phyloP scores from a whole-genome alignment of 345 rosid species.

The Abelmoschus esculentus region DNA sequence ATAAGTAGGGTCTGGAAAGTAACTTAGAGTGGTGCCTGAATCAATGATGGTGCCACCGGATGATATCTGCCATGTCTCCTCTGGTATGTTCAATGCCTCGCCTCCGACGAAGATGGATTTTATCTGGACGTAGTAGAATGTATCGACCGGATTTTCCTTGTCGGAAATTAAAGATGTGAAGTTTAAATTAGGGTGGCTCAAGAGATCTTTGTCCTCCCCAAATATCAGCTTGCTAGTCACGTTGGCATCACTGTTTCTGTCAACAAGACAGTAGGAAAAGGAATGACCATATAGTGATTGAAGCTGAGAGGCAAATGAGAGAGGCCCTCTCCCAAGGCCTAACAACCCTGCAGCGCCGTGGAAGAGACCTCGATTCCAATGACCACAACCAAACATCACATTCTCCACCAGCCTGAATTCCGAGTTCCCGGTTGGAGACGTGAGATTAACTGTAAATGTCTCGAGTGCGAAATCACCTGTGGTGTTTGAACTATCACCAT shows the following conservation, averaged over 20 bases:
- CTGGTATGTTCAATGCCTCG: constrained; percentile 49
- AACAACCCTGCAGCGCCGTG: constrained; percentile 75
- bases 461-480: constrained; percentile 84
- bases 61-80: constrained; percentile 58
- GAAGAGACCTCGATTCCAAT: constrained; percentile 79
- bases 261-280: constrained; percentile 79
- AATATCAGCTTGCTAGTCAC: constrained; percentile 78
- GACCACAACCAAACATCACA: constrained; percentile 85
- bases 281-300: constrained; percentile 75
- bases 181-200: constrained; percentile 50
- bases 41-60: constrained; percentile 81
- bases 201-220: constrained; percentile 59
- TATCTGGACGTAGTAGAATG: constrained; percentile 71
- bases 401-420: constrained; percentile 49
- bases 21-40: constrained; percentile 69
- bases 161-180: constrained; percentile 60
- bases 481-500: constrained; percentile 82
- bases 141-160: constrained; percentile 48
- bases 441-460: constrained; percentile 72
- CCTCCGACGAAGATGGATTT: constrained; percentile 63
- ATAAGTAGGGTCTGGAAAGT: constrained; percentile 63
- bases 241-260: constrained; percentile 48
- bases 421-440: constrained; percentile 50
- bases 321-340: constrained; percentile 86
- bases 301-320: constrained; percentile 80